Conservation (phyloP, 768 basidiomycete genomes). For the Gymnopilus junonius region DNA sequence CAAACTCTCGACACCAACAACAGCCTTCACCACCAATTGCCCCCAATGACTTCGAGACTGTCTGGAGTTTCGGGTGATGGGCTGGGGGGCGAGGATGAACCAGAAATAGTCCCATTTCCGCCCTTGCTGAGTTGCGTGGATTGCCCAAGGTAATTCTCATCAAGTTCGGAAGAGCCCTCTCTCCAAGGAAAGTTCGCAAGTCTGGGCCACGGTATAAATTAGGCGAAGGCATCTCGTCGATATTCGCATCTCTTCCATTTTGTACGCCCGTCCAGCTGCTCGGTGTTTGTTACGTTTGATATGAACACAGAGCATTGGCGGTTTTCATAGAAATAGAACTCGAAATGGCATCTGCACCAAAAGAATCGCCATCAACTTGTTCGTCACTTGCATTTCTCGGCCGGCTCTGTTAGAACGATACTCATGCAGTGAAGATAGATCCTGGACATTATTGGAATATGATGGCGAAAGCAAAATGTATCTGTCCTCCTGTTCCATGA, state of each 20-base stretch:
- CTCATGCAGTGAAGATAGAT: constrained; percentile 64
- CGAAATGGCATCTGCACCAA: constrained; percentile 30
- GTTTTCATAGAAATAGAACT: constrained; percentile 34
- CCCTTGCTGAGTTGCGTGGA: background rate
- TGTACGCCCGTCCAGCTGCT: background rate
- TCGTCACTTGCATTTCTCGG: constrained; percentile 16
- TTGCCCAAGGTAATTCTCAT: background rate
- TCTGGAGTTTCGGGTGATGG: constrained; percentile 41
- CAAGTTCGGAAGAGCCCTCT: constrained; percentile 15
- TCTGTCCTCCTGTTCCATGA: constrained; percentile 77
- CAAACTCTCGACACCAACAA: constrained; percentile 33
- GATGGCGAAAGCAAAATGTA: constrained; percentile 75
- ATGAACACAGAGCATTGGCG: background rate
- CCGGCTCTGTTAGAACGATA: constrained; percentile 14
- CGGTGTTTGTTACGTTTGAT: constrained; percentile 19
- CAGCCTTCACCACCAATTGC: constrained; percentile 6
- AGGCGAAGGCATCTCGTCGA: constrained; percentile 25
- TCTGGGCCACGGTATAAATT: constrained; percentile 28
- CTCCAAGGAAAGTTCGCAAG: constrained; percentile 23
- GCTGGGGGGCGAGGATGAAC: constrained; percentile 33
- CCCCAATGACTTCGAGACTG: background rate
- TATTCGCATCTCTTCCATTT: background rate
- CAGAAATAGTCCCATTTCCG: constrained; percentile 17
- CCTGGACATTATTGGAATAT: constrained; percentile 59
- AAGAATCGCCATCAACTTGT: constrained; percentile 21